Evolutionary conservation across 805 yeast species (phyloP).

Genomic region (Candida namnaoensis): DNA sequence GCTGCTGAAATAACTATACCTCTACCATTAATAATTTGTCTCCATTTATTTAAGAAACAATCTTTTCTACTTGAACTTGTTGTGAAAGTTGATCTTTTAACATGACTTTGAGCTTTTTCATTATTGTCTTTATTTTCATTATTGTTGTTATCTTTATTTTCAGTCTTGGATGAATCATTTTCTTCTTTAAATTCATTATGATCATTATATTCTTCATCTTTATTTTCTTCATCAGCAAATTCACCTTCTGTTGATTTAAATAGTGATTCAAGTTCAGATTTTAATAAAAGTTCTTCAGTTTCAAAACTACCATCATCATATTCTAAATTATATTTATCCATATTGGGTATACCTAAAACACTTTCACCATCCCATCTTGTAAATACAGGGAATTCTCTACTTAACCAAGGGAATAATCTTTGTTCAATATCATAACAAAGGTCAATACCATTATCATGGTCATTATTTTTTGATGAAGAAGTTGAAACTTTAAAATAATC

Average conservation of each 20-base stretch:
- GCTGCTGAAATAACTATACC: conserved; percentile 24
- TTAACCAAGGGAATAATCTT: conserved; percentile 28
- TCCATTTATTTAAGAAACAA: not conserved
- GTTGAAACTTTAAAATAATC: conserved; percentile 6
- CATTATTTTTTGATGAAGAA: not conserved
- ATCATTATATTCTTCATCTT: too few species aligned
- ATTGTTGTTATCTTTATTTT: too few species aligned
- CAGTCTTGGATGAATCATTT: too few species aligned
- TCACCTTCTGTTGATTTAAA: too few species aligned
- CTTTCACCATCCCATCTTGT: conserved; percentile 27
- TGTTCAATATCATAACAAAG: conserved; percentile 18
- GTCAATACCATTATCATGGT: not conserved
- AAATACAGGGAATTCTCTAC: conserved; percentile 21
- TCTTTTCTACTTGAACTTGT: not conserved
- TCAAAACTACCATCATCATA: not conserved
- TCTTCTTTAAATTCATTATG: too few species aligned
- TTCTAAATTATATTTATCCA: too few species aligned
- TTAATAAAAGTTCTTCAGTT: too few species aligned
- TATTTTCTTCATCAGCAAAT: too few species aligned
- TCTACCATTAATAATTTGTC: not conserved
- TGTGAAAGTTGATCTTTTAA: too few species aligned
- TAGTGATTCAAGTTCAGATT: too few species aligned
- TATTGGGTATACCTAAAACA: conserved; percentile 8
- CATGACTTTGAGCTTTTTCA: too few species aligned
- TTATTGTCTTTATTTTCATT: too few species aligned